These are phyloP conservation scores for Xylaria sp. DNA, from an alignment of 2,329 filamentous ascomycete genomes.

Conservation along the genomic window DNA sequence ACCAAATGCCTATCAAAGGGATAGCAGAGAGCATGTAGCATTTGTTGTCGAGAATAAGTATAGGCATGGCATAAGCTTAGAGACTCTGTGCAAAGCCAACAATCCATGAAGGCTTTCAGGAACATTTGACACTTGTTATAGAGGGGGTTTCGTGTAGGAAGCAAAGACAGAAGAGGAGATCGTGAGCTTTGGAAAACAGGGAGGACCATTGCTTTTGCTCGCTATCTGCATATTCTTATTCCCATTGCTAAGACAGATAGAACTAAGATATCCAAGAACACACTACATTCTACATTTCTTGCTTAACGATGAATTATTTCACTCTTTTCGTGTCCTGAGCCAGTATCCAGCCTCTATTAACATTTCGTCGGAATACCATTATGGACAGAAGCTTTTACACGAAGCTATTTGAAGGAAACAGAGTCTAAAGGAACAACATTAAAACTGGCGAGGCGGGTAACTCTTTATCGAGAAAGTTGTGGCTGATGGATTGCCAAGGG, in stretches of 20 bases:
- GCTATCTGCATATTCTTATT: constrained; percentile 21
- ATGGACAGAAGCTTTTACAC: too few relatives aligned
- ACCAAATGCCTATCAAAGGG: not conserved
- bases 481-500: not conserved
- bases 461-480: too few relatives aligned
- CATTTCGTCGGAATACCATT: not conserved
- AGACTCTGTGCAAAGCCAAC: not conserved
- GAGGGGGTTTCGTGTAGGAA: not conserved
- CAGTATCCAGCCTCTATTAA: not conserved
- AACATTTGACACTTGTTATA: constrained; percentile 15
- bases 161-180: constrained; percentile 18
- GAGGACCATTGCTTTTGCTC: constrained; percentile 29
- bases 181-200: constrained; percentile 34
- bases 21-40: not conserved
- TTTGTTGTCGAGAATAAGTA: constrained; percentile 5
- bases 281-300: not conserved
- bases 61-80: not conserved
- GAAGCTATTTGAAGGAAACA: too few relatives aligned
- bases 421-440: too few relatives aligned
- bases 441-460: too few relatives aligned
- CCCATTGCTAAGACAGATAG: constrained; percentile 27
- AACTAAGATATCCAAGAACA: constrained; percentile 33
- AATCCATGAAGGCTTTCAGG: not conserved
- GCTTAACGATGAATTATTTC: not conserved
- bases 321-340: not conserved